Conservation (phyloP, 495 filamentous ascomycete genomes). For the Physcia stellaris region DNA sequence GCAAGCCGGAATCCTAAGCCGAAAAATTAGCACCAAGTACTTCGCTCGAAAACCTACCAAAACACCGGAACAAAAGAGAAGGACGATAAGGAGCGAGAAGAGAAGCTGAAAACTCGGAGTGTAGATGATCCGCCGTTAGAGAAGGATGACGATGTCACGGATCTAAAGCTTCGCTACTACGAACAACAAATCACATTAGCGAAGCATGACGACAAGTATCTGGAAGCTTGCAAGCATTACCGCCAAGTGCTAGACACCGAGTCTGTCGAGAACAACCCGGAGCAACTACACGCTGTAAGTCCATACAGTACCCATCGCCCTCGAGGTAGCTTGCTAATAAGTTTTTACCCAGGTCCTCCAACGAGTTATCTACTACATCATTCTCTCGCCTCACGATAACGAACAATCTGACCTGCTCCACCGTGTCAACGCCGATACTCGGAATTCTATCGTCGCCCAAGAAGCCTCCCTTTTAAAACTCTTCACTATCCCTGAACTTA, state of each 20-base stretch:
- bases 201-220: conserved; percentile 93
- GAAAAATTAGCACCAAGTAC: conserved; percentile 93
- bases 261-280: conserved; percentile 76
- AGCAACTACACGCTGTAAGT: conserved; percentile 70
- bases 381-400: conserved; percentile 94
- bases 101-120: conserved; percentile 56
- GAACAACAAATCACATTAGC: conserved; percentile 89
- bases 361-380: conserved; percentile 92
- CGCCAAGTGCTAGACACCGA: conserved; percentile 90
- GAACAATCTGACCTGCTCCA: conserved; percentile 96
- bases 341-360: conserved; percentile 56
- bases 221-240: conserved; percentile 95
- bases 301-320: not conserved
- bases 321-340: no score
- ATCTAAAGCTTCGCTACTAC: conserved; percentile 91
- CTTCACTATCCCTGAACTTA: conserved; percentile 91
- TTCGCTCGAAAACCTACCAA: conserved; percentile 82
- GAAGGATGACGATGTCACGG: conserved; percentile 80
- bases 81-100: conserved; percentile 70
- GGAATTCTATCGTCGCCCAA: conserved; percentile 52
- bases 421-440: conserved; percentile 58
- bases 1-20: conserved; percentile 82
- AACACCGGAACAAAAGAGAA: conserved; percentile 72
- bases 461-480: conserved; percentile 75
- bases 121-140: conserved; percentile 63